These are phyloP conservation scores for Colletotrichum graminicola DNA, from an alignment of 2,329 filamentous ascomycete genomes.

Conservation along the genomic window DNA sequence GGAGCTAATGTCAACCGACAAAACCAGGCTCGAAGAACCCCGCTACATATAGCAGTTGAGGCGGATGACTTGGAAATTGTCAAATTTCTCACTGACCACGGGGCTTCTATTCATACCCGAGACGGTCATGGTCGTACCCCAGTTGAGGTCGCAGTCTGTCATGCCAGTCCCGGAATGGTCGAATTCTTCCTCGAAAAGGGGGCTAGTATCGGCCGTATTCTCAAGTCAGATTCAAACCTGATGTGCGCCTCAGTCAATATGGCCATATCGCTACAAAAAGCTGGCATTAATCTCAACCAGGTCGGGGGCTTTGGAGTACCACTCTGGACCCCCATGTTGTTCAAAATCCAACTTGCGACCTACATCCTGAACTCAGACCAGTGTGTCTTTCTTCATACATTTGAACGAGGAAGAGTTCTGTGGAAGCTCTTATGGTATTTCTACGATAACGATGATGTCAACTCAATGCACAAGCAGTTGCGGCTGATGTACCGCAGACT, in stretches of 20 bases:
- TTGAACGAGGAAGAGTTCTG: background rate
- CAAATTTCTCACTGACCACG: background rate
- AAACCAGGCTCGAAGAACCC: background rate
- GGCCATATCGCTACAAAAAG: background rate
- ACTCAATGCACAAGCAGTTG: background rate
- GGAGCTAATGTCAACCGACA: background rate
- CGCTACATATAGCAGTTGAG: background rate
- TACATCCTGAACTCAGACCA: constrained; percentile 23
- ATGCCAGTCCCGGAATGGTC: background rate
- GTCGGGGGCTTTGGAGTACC: background rate
- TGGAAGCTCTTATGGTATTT: background rate
- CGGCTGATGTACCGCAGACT: constrained; percentile 13
- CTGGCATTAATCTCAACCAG: background rate
- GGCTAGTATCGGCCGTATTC: background rate
- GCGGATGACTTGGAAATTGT: background rate
- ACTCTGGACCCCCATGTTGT: background rate
- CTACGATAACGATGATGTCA: background rate
- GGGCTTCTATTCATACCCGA: background rate
- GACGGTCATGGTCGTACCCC: background rate
- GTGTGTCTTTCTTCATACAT: background rate
- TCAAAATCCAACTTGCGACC: background rate
- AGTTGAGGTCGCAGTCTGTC: background rate
- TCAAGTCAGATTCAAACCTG: background rate
- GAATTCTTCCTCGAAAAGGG: constrained; percentile 8
- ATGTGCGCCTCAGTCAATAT: background rate